Percentiles rank a stretch among this genome's conserved stretches.
Conservation (phyloP, 768 basidiomycete genomes). For the Trametes elegans region DNA sequence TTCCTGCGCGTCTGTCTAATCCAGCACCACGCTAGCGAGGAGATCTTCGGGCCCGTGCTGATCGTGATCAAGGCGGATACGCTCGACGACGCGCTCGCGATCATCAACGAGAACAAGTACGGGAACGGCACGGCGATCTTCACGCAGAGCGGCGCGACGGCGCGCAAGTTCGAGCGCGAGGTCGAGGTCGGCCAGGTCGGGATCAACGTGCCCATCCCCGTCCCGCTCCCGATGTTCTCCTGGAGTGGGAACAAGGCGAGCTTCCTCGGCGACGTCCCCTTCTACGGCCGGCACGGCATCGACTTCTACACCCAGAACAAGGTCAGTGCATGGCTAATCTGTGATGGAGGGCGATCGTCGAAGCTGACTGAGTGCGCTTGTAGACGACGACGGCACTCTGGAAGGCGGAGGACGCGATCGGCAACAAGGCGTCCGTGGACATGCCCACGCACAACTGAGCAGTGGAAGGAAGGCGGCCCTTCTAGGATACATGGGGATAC, state of each 20-base stretch:
- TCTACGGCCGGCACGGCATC: constrained; percentile 91
- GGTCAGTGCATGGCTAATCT: constrained; percentile 37
- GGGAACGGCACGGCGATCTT: constrained; percentile 96
- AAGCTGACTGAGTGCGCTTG: background rate
- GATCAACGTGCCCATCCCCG: constrained; percentile 90
- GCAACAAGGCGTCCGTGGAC: constrained; percentile 75
- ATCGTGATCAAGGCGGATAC: constrained; percentile 75
- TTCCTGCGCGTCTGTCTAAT: background rate
- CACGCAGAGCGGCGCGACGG: constrained; percentile 94
- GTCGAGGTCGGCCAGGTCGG: constrained; percentile 93
- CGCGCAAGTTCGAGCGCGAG: constrained; percentile 85
- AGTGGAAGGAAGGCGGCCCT: background rate
- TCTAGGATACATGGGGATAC: constrained; percentile 4
- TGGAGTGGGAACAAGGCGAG: constrained; percentile 96
- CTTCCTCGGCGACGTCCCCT: constrained; percentile 81
- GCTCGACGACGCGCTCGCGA: constrained; percentile 84
- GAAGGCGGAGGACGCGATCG: constrained; percentile 83
- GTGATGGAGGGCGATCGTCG: background rate
- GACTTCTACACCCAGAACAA: constrained; percentile 98
- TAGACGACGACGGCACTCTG: constrained; percentile 92
- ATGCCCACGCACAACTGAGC: constrained; percentile 79
- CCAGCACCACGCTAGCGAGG: constrained; percentile 54
- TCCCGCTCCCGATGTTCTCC: constrained; percentile 92
- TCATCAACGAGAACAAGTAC: constrained; percentile 88
- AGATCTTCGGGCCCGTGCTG: constrained; percentile 94